Percentiles rank a stretch among this genome's conserved stretches.
phyloP scores from a whole-genome alignment of 2,329 filamentous ascomycete species.

The Colletotrichum nymphaeae region DNA sequence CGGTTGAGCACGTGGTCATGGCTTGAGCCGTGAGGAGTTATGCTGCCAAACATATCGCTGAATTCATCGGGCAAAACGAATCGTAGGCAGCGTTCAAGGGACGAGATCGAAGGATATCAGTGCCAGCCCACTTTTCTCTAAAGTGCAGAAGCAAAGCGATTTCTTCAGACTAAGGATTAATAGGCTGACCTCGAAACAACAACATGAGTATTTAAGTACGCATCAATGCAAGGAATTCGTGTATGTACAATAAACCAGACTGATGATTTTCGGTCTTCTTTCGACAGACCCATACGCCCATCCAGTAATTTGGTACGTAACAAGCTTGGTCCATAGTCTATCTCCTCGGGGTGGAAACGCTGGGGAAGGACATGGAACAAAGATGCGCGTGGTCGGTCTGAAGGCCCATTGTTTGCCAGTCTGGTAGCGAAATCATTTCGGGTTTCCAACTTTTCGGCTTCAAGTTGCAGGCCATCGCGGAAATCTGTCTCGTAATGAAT shows the following conservation, averaged over 20 bases:
- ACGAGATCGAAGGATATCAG: background rate
- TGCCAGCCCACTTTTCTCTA: background rate
- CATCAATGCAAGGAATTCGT: background rate
- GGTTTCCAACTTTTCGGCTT: background rate
- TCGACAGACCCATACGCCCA: background rate
- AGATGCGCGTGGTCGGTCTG: background rate
- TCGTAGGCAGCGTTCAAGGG: background rate
- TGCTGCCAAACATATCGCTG: background rate
- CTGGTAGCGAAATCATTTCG: background rate
- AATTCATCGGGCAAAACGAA: background rate
- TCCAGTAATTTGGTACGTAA: background rate
- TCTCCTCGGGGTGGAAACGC: constrained; percentile 23
- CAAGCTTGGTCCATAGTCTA: constrained; percentile 31
- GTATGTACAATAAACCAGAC: background rate
- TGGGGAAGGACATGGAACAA: constrained; percentile 8
- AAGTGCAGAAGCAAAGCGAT: background rate
- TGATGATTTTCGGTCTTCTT: background rate
- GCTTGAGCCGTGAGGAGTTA: no score
- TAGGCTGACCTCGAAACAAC: background rate
- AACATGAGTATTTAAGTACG: background rate
- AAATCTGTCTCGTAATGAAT: background rate
- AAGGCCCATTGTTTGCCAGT: background rate
- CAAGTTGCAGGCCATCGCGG: background rate
- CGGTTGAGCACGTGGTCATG: constrained; percentile 9
- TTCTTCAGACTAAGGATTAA: background rate